These are phyloP conservation scores for Dentiscutata heterogama DNA, from an alignment of 371 early-diverging fungal genomes.

Conservation along the genomic window DNA sequence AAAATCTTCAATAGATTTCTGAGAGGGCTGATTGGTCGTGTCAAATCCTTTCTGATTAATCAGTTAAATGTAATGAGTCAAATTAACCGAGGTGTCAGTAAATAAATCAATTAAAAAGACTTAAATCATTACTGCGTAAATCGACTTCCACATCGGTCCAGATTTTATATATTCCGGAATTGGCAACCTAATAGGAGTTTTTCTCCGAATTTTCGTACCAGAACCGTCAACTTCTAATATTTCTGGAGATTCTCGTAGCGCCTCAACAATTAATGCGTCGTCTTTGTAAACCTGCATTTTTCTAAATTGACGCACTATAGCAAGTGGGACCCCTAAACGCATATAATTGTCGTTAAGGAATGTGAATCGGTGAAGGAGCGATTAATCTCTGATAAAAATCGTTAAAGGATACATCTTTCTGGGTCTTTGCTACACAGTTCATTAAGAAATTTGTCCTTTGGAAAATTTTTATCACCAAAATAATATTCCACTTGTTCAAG, in stretches of 20 bases:
- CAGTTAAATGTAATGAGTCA: neutral
- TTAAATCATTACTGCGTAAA: constrained; percentile 31
- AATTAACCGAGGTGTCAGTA: neutral
- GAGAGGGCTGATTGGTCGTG: neutral
- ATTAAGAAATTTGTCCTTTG: constrained; percentile 28
- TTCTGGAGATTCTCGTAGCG: constrained; percentile 25
- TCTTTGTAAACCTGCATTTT: constrained; percentile 41
- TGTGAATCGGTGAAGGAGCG: neutral
- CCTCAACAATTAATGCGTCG: constrained; percentile 10
- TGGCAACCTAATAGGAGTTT: neutral
- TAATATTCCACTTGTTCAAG: constrained; percentile 38
- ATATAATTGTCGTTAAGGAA: neutral
- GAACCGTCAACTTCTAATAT: constrained; percentile 29
- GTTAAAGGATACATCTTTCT: neutral
- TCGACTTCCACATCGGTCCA: constrained; percentile 24
- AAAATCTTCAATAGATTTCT: neutral
- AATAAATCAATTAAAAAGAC: neutral
- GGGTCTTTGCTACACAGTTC: constrained; percentile 19
- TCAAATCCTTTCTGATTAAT: constrained; percentile 33
- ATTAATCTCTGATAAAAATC: neutral
- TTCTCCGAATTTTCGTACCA: constrained; percentile 14
- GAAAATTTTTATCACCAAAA: constrained; percentile 33
- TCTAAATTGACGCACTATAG: constrained; percentile 2
- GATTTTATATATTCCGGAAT: constrained; percentile 20
- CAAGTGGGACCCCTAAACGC: constrained; percentile 9